Evolutionary conservation across 2,329 filamentous ascomycete genomes (phyloP).

Genomic region (Davidsoniella neocaledoniae): DNA sequence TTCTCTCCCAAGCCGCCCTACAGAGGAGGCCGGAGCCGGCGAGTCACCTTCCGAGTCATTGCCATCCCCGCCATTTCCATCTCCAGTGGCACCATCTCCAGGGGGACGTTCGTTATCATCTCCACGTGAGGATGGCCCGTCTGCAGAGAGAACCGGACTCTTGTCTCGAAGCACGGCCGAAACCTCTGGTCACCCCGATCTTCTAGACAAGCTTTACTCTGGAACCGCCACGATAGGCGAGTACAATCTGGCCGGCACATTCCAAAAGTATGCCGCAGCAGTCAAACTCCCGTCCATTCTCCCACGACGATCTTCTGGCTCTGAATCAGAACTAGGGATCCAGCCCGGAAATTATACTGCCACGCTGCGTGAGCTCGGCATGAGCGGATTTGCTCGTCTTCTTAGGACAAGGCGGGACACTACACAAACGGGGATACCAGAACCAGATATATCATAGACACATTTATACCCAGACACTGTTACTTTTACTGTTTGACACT

Average conservation of each 20-base stretch:
- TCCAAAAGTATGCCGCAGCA: constrained; percentile 7
- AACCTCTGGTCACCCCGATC: neutral
- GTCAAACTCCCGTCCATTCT: constrained; percentile 4
- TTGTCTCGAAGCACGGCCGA: neutral
- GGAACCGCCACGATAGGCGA: constrained; percentile 38
- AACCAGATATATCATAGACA: constrained; percentile 2
- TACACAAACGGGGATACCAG: neutral
- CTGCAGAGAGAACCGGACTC: constrained; percentile 1
- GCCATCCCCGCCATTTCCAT: no score
- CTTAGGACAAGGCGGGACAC: constrained; percentile 1
- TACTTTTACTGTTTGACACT: neutral
- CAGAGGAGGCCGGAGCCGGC: neutral
- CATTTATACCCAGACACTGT: neutral
- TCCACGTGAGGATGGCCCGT: neutral
- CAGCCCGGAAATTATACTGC: constrained; percentile 7
- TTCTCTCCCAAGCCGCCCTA: neutral
- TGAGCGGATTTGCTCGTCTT: constrained; percentile 3
- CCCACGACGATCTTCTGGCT: neutral
- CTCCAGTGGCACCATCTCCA: neutral
- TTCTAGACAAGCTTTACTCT: constrained; percentile 29
- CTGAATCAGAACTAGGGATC: neutral
- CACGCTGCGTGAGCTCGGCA: constrained; percentile 3
- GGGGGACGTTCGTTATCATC: neutral
- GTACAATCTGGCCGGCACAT: constrained; percentile 34
- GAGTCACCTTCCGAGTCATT: no score